Base-by-base conservation (phyloP, 306 rosid species). In the Lathyrus tuberosus region DNA sequence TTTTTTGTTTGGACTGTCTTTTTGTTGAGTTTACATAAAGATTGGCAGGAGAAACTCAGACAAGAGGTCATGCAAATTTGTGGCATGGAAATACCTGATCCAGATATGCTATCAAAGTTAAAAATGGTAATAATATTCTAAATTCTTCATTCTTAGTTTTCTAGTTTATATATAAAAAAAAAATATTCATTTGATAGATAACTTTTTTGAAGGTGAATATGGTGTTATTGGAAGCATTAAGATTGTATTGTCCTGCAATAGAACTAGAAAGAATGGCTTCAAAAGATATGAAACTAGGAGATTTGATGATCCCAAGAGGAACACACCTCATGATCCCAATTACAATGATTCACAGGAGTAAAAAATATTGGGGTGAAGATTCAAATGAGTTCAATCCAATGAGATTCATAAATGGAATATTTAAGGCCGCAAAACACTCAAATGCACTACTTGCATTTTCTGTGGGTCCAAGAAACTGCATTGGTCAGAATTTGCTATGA, bases 361-460 rank as follows among this genome's bases (percentile, higher is more conserved):
- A 46, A 40, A 62, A 66, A 33, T 53, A 59, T 0, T 84, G 81
- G 88, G 85, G 83, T 28, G 74, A 84, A 65, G 87, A 80, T 74
- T 85, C 71, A 20, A 63, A 80, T 7, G 74, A 84, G 38, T 84
- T 84, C 81, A 84, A 84, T 37, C 87, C 85, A 13, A 14, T 65
- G 53, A 65, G 87, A 47, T 83, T 83, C 69, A 35, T 63, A 10
- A 69, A 79, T 20, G 87, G 84, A 42, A 57, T 74, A 41, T 61
- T 76, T 4, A 77, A 74, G 31, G 85, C 79, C 13, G 76, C 85
- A 30, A 80, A 67, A 8, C 75, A 78, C 44, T 80, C 79, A 56
- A 47, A 69, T 74, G 74, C 81, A 4, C 52, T 70, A 6, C 65
- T 77, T 30, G 71, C 87, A 6, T 84, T 79, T 58, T 66, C 67